phyloP scores from a whole-genome alignment of 2,329 filamentous ascomycete species.

The Fusarium sp. region DNA sequence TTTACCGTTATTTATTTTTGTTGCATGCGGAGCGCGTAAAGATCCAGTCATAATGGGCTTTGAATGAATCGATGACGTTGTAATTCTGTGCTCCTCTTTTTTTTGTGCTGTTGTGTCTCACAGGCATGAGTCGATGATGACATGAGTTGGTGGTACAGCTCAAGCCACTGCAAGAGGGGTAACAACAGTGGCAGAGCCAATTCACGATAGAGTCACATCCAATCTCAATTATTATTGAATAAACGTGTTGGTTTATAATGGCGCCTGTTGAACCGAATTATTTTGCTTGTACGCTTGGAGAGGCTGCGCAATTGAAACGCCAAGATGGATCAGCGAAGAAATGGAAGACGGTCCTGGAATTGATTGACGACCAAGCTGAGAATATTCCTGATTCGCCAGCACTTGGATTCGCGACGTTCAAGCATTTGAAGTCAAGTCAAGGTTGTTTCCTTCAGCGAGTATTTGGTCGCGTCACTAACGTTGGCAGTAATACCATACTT shows the following conservation, averaged over 20 bases:
- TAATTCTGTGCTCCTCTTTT: constrained; percentile 11
- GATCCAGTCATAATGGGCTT: constrained; percentile 24
- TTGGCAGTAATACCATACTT: constrained; percentile 8
- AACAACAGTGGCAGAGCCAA: not conserved
- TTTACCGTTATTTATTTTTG: not conserved
- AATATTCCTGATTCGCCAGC: constrained; percentile 56
- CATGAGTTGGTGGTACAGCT: not conserved
- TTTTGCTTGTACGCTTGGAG: constrained; percentile 71
- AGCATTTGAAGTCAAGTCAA: constrained; percentile 4
- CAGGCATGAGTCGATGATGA: constrained; percentile 21
- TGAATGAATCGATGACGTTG: constrained; percentile 31
- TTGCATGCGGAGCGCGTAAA: constrained; percentile 2
- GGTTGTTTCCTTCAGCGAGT: not conserved
- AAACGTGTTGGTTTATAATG: constrained; percentile 8
- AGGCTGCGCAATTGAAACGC: constrained; percentile 57
- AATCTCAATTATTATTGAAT: too few species aligned
- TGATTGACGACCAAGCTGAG: constrained; percentile 62
- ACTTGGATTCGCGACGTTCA: constrained; percentile 59
- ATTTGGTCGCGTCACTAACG: not conserved
- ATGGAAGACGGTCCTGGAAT: constrained; percentile 60
- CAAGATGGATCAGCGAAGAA: constrained; percentile 35
- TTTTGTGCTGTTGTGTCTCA: not conserved
- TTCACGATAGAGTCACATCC: not conserved
- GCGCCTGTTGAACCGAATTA: constrained; percentile 55
- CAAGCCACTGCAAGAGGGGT: constrained; percentile 7